Evolutionary conservation across 148 eudicot genomes (phyloP).

Genomic region (Arbutus unedo): DNA sequence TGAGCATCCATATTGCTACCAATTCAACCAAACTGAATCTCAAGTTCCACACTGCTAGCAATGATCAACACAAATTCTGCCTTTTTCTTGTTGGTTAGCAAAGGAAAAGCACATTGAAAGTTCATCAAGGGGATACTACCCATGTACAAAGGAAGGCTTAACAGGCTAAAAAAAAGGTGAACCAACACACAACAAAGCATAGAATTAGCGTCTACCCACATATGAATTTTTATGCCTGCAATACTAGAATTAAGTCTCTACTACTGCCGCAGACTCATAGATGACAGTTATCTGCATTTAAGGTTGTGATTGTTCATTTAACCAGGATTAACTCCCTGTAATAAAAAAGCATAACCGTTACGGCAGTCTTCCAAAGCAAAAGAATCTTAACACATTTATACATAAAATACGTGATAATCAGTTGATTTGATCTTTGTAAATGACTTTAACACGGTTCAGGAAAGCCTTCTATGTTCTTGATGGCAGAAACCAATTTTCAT

Average conservation of each 20-base stretch:
- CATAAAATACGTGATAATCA: background rate
- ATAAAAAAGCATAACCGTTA: background rate
- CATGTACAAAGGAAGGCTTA: background rate
- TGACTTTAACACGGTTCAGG: no score
- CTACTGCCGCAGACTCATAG: background rate
- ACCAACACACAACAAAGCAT: background rate
- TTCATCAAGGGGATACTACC: background rate
- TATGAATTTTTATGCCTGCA: background rate
- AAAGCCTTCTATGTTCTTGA: background rate
- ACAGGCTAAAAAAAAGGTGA: background rate
- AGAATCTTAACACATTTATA: background rate
- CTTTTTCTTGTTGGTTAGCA: background rate
- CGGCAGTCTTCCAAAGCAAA: background rate
- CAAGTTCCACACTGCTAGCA: background rate
- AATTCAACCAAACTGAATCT: background rate
- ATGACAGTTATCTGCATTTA: background rate
- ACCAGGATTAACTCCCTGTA: background rate
- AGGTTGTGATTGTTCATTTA: background rate
- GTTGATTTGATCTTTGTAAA: background rate
- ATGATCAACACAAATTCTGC: background rate
- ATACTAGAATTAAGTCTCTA: background rate
- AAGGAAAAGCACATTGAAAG: background rate
- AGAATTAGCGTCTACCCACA: background rate
- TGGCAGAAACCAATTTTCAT: background rate
- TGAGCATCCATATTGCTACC: background rate